Evolutionary conservation across 768 basidiomycete genomes (phyloP).

Genomic region (Hericium coralloides): DNA sequence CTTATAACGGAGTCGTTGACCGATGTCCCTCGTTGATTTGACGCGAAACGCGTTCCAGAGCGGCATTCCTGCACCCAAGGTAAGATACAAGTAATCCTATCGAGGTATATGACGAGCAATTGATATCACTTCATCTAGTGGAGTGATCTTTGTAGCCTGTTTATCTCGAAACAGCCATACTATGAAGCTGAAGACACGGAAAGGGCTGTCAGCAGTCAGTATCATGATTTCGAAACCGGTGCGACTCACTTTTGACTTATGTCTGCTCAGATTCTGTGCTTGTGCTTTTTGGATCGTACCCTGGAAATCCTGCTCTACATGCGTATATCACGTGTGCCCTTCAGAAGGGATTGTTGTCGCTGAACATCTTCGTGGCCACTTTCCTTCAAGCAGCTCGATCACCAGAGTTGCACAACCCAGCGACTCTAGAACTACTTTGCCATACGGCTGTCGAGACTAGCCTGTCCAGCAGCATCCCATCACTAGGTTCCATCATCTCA

Average conservation of each 20-base stretch:
- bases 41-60: slow-evolving; percentile 69
- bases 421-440: slow-evolving; percentile 66
- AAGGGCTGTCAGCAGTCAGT: slow-evolving; percentile 53
- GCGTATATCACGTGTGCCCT: slow-evolving; percentile 58
- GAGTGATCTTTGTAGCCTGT: slow-evolving; percentile 54
- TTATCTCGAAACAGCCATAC: slow-evolving; percentile 41
- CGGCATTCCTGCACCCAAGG: slow-evolving; percentile 57
- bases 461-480: slow-evolving; percentile 47
- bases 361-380: slow-evolving; percentile 51
- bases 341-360: slow-evolving; percentile 43
- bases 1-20: no score
- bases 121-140: slow-evolving; percentile 37
- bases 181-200: slow-evolving; percentile 38
- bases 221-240: not conserved
- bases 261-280: slow-evolving; percentile 53
- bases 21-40: slow-evolving; percentile 61
- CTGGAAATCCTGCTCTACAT: slow-evolving; percentile 60
- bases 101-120: not conserved
- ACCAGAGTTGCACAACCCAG: slow-evolving; percentile 49
- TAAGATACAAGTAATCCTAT: slow-evolving; percentile 21
- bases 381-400: slow-evolving; percentile 62
- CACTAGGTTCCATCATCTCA: slow-evolving; percentile 43
- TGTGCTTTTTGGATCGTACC: slow-evolving; percentile 55
- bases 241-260: not conserved
- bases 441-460: slow-evolving; percentile 55